Percentiles rank a stretch among this genome's conserved stretches.
phyloP scores from a whole-genome alignment of 306 rosid species.

The Abrus precatorius region DNA sequence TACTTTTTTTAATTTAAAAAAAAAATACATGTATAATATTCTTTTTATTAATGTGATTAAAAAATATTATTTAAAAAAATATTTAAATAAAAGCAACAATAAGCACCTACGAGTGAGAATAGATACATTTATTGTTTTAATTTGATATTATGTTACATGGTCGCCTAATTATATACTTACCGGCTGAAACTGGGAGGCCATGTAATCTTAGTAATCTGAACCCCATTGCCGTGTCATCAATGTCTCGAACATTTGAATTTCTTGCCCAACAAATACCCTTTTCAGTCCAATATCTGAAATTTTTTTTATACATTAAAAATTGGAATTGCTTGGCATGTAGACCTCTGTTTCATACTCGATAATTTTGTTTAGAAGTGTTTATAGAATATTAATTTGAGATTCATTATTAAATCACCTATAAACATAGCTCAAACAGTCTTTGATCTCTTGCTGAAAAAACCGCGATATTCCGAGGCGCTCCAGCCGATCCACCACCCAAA shows the following conservation, averaged over 20 bases:
- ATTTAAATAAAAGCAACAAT: no score
- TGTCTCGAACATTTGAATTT: constrained; percentile 74
- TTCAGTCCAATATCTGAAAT: constrained; percentile 78
- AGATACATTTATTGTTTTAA: background rate
- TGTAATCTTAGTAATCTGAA: constrained; percentile 81
- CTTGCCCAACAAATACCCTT: constrained; percentile 92
- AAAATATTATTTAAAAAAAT: no score
- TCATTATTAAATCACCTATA: constrained; percentile 58
- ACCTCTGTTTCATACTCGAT: background rate
- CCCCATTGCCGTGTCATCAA: constrained; percentile 96
- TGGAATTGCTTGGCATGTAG: background rate
- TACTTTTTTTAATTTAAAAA: no score
- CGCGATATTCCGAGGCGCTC: constrained; percentile 85
- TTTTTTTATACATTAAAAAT: background rate
- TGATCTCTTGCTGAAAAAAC: constrained; percentile 67
- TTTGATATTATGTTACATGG: background rate
- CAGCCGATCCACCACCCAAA: constrained; percentile 86
- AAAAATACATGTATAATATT: no score
- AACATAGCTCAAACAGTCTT: constrained; percentile 70
- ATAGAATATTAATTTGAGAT: background rate
- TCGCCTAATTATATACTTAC: constrained; percentile 47
- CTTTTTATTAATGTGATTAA: no score
- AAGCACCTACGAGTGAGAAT: no score
- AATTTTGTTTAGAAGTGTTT: background rate
- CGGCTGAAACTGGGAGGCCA: constrained; percentile 72